A percentile compares a stretch with the other conserved stretches of the same genome.
Evolutionary conservation across 352 stramenopile species (phyloP).

Genomic region (Pythium sukuiense): DNA sequence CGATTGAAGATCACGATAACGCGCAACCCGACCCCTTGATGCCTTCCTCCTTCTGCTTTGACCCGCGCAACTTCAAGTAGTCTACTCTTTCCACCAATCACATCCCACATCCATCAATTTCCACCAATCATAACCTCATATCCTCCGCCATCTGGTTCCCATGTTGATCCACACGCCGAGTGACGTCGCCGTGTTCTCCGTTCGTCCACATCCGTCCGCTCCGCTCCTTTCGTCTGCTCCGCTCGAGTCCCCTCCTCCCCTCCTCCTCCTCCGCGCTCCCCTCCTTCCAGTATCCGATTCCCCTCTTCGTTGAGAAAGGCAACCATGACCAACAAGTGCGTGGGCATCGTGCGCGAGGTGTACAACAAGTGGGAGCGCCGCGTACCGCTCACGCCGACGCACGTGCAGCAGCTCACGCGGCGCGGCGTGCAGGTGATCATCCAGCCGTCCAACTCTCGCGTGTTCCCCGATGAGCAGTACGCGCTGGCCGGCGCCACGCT

Average conservation of each 20-base stretch:
- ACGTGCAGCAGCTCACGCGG: constrained; percentile 85
- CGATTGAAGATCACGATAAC: constrained; percentile 1
- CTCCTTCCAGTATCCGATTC: background rate
- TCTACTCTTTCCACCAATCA: constrained; percentile 18
- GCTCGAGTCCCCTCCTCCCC: constrained; percentile 4
- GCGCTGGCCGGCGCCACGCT: constrained; percentile 84
- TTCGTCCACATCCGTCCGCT: constrained; percentile 23
- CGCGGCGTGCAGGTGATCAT: constrained; percentile 90
- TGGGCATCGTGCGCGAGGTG: constrained; percentile 93
- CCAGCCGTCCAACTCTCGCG: constrained; percentile 89
- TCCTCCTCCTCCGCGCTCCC: constrained; percentile 1
- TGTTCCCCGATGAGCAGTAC: constrained; percentile 95
- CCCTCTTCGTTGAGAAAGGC: background rate
- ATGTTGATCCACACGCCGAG: constrained; percentile 11
- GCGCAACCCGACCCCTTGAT: constrained; percentile 1
- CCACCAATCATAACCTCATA: constrained; percentile 7
- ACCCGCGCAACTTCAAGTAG: constrained; percentile 22
- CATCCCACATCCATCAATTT: background rate
- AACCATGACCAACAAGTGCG: constrained; percentile 43
- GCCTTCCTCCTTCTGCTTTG: constrained; percentile 6
- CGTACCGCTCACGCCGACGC: constrained; percentile 86
- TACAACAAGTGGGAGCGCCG: constrained; percentile 97
- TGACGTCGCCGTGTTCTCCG: constrained; percentile 10
- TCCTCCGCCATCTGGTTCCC: background rate
- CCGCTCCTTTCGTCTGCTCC: background rate